Conservation (phyloP, 805 yeast genomes). For the Cyberlindnera xishuangbannaensis region DNA sequence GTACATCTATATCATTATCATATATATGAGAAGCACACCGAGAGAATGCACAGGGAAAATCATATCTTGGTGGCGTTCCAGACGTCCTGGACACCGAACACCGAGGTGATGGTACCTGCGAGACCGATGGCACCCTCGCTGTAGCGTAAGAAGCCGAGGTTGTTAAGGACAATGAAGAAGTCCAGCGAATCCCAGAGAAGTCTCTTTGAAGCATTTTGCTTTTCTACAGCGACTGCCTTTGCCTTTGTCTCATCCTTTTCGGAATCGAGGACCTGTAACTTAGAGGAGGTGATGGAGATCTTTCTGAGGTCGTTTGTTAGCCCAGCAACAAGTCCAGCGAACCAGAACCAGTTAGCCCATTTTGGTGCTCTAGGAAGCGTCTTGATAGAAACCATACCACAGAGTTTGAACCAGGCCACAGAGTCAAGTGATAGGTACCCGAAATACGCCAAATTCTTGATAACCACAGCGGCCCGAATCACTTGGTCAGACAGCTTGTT, state of each 20-base stretch:
- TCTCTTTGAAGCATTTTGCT: constrained; percentile 49
- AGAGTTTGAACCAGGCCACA: constrained; percentile 47
- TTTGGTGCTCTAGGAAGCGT: constrained; percentile 46
- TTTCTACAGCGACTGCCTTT: constrained; percentile 37
- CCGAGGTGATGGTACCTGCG: constrained; percentile 79
- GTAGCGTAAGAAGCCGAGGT: constrained; percentile 51
- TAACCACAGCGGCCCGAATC: constrained; percentile 43
- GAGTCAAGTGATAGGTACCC: constrained; percentile 62
- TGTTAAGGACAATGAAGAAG: constrained; percentile 66
- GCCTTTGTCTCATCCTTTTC: constrained; percentile 36
- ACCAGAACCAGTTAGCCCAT: constrained; percentile 71
- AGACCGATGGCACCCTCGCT: constrained; percentile 79
- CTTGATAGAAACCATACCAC: constrained; percentile 47
- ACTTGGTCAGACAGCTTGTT: constrained; percentile 64
- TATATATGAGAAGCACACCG: no score
- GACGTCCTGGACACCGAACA: constrained; percentile 67
- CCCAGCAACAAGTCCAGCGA: constrained; percentile 60
- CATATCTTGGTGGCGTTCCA: constrained; percentile 46
- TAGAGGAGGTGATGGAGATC: constrained; percentile 35
- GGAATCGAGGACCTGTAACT: constrained; percentile 16
- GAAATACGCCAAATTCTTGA: constrained; percentile 56
- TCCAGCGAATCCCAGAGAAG: constrained; percentile 75
- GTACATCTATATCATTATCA: no score
- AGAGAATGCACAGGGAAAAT: no score
- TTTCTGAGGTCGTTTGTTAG: constrained; percentile 53